phyloP scores from a whole-genome alignment of 83 land plant genomes.

The Diphasiastrum complanatum region DNA sequence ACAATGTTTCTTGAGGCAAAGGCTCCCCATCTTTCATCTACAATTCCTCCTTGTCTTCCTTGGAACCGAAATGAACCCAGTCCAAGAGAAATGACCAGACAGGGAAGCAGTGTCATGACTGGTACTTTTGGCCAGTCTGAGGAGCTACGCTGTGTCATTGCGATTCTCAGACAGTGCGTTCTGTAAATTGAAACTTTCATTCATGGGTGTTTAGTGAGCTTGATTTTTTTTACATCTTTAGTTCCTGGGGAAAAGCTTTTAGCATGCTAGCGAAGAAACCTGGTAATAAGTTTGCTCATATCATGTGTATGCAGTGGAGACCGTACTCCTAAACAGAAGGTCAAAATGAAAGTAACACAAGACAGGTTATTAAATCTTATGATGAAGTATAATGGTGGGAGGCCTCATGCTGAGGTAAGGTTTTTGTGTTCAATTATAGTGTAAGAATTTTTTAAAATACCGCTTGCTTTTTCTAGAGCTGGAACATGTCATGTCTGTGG shows the following conservation, averaged over 20 bases:
- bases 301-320: slow-evolving; percentile 68
- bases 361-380: slow-evolving; percentile 81
- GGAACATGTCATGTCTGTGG: too few relatives aligned
- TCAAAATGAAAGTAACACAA: slow-evolving; percentile 95
- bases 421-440: too few relatives aligned
- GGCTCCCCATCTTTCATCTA: slow-evolving; percentile 91
- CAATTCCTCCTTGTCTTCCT: slow-evolving; percentile 77
- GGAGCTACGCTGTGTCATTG: slow-evolving; percentile 96
- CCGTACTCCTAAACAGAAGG: slow-evolving; percentile 98
- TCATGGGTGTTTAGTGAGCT: background rate
- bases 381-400: slow-evolving; percentile 95
- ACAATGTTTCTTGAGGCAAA: slow-evolving; percentile 96
- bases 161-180: slow-evolving; percentile 85
- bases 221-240: too few relatives aligned
- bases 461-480: too few relatives aligned
- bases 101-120: slow-evolving; percentile 71
- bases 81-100: slow-evolving; percentile 69
- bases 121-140: slow-evolving; percentile 97
- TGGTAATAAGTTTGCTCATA: too few relatives aligned
- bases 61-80: slow-evolving; percentile 82
- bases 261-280: too few relatives aligned
- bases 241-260: too few relatives aligned
- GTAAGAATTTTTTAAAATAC: too few relatives aligned
- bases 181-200: background rate
- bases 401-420: slow-evolving; percentile 81